These are phyloP conservation scores for Oryza longistaminata DNA, from an alignment of 176 grass and related monocot genomes.

Conservation along the genomic window DNA sequence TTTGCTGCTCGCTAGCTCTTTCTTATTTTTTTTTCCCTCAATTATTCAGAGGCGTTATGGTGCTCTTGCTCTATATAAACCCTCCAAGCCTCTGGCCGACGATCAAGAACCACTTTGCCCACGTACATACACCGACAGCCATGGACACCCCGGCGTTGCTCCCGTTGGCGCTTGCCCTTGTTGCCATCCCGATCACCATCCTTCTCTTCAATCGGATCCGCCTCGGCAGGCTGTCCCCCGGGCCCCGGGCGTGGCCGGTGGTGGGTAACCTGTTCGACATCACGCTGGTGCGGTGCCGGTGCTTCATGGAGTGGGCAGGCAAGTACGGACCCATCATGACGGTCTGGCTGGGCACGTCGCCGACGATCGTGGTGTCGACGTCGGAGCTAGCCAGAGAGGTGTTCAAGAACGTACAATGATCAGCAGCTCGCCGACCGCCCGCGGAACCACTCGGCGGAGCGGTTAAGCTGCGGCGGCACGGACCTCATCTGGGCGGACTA, in stretches of 20 bases:
- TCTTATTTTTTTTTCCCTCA: no score
- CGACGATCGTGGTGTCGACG: constrained; percentile 62
- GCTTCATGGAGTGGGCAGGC: constrained; percentile 73
- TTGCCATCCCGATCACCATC: constrained; percentile 20
- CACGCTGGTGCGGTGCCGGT: constrained; percentile 70
- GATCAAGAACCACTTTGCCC: no score
- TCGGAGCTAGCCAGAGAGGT: constrained; percentile 66
- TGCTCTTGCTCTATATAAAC: no score
- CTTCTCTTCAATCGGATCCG: constrained; percentile 41
- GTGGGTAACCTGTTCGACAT: constrained; percentile 85
- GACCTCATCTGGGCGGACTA: constrained; percentile 94
- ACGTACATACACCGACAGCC: not conserved
- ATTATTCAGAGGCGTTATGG: no score
- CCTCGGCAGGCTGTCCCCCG: constrained; percentile 52
- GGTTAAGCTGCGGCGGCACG: constrained; percentile 58
- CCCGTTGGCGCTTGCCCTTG: constrained; percentile 31
- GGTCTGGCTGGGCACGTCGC: constrained; percentile 58
- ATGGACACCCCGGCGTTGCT: constrained; percentile 49
- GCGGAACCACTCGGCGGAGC: constrained; percentile 42
- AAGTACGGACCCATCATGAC: constrained; percentile 69
- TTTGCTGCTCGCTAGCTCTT: no score
- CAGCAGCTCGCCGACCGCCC: constrained; percentile 62
- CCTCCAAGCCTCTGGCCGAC: no score
- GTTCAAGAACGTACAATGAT: constrained; percentile 60
- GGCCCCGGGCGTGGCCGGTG: constrained; percentile 63